Conservation (phyloP, 352 stramenopile genomes). For the Plasmopara viticola region DNA sequence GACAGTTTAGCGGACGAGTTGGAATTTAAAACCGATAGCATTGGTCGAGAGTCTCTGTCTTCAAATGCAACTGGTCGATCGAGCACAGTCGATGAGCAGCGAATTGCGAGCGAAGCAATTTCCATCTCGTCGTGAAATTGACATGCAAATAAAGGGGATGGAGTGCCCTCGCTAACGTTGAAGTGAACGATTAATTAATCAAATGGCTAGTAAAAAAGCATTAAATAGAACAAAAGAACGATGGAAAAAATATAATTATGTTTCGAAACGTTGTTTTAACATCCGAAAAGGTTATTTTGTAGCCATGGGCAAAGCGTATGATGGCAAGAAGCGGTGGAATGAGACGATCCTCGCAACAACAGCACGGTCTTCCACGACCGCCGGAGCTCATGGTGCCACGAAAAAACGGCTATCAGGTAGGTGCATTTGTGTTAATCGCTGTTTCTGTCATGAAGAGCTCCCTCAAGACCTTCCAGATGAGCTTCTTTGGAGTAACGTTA, state of each 20-base stretch:
- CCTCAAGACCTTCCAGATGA: slow-evolving; percentile 6
- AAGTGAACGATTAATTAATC: neutral
- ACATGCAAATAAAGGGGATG: slow-evolving; percentile 7
- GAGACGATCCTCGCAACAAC: slow-evolving; percentile 67
- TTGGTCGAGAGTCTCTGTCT: slow-evolving; percentile 21
- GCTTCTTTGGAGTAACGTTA: neutral
- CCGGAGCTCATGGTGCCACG: slow-evolving; percentile 16
- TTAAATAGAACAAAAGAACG: slow-evolving; percentile 21
- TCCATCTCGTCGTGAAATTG: slow-evolving; percentile 23
- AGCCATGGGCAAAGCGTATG: slow-evolving; percentile 66
- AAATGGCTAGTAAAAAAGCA: neutral
- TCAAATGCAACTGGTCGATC: slow-evolving; percentile 20
- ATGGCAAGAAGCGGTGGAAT: slow-evolving; percentile 82
- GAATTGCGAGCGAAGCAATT: slow-evolving; percentile 17
- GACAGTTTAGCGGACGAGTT: slow-evolving; percentile 36
- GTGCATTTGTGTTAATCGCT: slow-evolving; percentile 1
- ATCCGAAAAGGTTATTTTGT: slow-evolving; percentile 1
- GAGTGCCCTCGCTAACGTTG: too few species aligned
- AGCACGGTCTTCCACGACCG: slow-evolving; percentile 4
- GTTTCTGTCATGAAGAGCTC: neutral
- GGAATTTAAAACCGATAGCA: slow-evolving; percentile 25
- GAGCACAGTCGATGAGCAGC: slow-evolving; percentile 26
- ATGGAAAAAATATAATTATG: too few species aligned
- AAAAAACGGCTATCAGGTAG: slow-evolving; percentile 63
- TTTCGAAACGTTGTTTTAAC: too few species aligned